Conservation (phyloP, 352 stramenopile genomes). For the Globisporangium perplexum region DNA sequence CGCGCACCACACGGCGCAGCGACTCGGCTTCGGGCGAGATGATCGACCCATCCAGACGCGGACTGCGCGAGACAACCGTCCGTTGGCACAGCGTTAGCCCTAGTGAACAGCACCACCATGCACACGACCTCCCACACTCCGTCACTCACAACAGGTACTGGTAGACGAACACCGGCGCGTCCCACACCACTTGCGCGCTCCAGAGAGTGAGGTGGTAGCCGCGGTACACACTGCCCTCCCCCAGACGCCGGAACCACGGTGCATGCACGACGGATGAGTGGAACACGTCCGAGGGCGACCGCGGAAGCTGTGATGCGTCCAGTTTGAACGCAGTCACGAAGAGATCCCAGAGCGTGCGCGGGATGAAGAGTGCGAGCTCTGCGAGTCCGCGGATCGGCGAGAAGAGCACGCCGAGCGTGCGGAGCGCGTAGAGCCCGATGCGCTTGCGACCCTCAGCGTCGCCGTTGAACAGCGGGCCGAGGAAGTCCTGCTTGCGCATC, state of each 20-base stretch:
- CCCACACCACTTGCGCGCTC: slow-evolving; percentile 53
- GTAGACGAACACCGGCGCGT: slow-evolving; percentile 60
- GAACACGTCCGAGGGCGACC: slow-evolving; percentile 17
- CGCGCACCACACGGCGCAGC: slow-evolving; percentile 49
- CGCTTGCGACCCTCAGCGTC: slow-evolving; percentile 39
- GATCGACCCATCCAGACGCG: slow-evolving; percentile 45
- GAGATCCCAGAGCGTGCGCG: slow-evolving; percentile 35
- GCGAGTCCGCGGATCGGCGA: slow-evolving; percentile 46
- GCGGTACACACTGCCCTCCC: slow-evolving; percentile 39
- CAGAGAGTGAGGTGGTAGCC: slow-evolving; percentile 39
- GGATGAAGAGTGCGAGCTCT: slow-evolving; percentile 47
- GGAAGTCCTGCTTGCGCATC: slow-evolving; percentile 53
- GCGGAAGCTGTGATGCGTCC: slow-evolving; percentile 17
- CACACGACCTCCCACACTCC: too few relatives aligned
- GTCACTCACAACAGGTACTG: slow-evolving; percentile 68
- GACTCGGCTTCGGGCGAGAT: slow-evolving; percentile 59
- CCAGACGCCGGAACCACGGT: slow-evolving; percentile 57
- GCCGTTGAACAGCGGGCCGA: slow-evolving; percentile 63
- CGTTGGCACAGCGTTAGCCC: not conserved
- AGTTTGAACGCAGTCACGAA: slow-evolving; percentile 35
- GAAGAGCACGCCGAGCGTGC: slow-evolving; percentile 42
- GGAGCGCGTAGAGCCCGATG: slow-evolving; percentile 49
- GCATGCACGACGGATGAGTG: slow-evolving; percentile 16
- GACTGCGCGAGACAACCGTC: slow-evolving; percentile 21
- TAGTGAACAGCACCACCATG: too few relatives aligned